phyloP scores from a whole-genome alignment of 2,329 filamentous ascomycete genomes.

The Ophiostoma sp. region DNA sequence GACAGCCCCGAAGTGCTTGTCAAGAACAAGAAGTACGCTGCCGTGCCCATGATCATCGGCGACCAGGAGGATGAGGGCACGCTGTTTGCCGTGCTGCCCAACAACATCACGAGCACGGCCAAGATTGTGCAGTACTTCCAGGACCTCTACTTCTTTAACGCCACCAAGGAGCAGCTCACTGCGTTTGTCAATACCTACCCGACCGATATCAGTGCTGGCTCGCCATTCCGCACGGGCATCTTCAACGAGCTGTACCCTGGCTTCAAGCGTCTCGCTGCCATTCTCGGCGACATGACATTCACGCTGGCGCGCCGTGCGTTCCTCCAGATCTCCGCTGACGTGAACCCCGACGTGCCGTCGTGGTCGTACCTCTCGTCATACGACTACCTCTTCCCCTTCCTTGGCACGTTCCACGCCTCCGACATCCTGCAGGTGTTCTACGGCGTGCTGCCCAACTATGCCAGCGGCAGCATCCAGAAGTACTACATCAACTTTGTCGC shows the following conservation, averaged over 20 bases:
- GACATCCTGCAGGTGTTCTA: slow-evolving; percentile 67
- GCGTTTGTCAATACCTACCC: slow-evolving; percentile 59
- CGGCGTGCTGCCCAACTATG: slow-evolving; percentile 57
- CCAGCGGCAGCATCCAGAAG: slow-evolving; percentile 52
- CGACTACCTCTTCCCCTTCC: slow-evolving; percentile 61
- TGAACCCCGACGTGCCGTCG: slow-evolving; percentile 53
- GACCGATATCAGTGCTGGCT: slow-evolving; percentile 51
- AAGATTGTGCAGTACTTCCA: slow-evolving; percentile 58
- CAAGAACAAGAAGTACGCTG: slow-evolving; percentile 43
- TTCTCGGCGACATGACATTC: slow-evolving; percentile 70
- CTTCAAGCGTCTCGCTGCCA: slow-evolving; percentile 69
- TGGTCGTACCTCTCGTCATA: slow-evolving; percentile 76
- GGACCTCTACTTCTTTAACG: slow-evolving; percentile 53
- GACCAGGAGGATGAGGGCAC: slow-evolving; percentile 79
- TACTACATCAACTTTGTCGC: slow-evolving; percentile 72
- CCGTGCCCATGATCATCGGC: slow-evolving; percentile 54
- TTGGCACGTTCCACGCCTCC: slow-evolving; percentile 70
- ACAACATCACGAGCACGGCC: slow-evolving; percentile 58
- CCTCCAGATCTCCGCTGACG: slow-evolving; percentile 43
- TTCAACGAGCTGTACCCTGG: slow-evolving; percentile 70
- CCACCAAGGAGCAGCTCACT: slow-evolving; percentile 46
- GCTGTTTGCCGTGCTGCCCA: slow-evolving; percentile 63
- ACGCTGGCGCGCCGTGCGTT: slow-evolving; percentile 64
- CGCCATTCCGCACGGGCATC: slow-evolving; percentile 63
- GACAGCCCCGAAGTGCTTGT: slow-evolving; percentile 58